These are phyloP conservation scores for Hortiboletus campestris DNA, from an alignment of 768 basidiomycete species.

Conservation along the genomic window DNA sequence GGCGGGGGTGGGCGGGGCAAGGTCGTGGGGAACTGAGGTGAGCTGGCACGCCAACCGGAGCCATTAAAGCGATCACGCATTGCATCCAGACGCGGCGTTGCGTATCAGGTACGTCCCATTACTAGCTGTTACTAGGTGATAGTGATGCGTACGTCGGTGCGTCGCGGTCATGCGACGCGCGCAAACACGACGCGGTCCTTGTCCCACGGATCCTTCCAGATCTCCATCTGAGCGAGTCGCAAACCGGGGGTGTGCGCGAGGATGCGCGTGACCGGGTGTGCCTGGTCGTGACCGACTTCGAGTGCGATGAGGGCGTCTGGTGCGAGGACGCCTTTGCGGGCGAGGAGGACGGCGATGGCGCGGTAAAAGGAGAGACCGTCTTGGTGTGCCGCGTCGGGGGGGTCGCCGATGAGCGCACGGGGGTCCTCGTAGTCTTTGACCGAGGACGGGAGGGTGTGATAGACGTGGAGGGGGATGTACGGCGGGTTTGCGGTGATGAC, in stretches of 20 bases:
- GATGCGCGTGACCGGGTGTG: conserved; percentile 56
- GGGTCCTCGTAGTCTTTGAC: conserved; percentile 82
- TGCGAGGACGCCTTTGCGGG: conserved; percentile 49
- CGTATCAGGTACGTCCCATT: too few relatives aligned
- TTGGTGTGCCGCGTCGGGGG: conserved; percentile 33
- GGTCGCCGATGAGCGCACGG: conserved; percentile 77
- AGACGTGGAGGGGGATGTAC: conserved; percentile 74
- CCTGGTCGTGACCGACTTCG: conserved; percentile 79
- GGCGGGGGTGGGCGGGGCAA: background rate
- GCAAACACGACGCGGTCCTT: conserved; percentile 70
- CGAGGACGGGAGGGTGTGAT: conserved; percentile 57
- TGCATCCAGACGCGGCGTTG: too few relatives aligned
- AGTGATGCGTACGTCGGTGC: background rate
- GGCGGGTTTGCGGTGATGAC: conserved; percentile 84
- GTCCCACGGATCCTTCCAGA: conserved; percentile 83
- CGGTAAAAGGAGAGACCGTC: conserved; percentile 71
- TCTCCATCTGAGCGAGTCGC: conserved; percentile 41
- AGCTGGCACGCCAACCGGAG: conserved; percentile 7
- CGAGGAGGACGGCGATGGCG: conserved; percentile 62
- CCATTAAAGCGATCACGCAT: conserved; percentile 1
- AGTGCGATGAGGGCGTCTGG: conserved; percentile 61
- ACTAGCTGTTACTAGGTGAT: conserved; percentile 14
- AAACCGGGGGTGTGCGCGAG: conserved; percentile 49
- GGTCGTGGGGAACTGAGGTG: conserved; percentile 9
- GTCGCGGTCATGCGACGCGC: conserved; percentile 32